Conservation (phyloP, 768 basidiomycete species). For the Pleurotus giganteus region DNA sequence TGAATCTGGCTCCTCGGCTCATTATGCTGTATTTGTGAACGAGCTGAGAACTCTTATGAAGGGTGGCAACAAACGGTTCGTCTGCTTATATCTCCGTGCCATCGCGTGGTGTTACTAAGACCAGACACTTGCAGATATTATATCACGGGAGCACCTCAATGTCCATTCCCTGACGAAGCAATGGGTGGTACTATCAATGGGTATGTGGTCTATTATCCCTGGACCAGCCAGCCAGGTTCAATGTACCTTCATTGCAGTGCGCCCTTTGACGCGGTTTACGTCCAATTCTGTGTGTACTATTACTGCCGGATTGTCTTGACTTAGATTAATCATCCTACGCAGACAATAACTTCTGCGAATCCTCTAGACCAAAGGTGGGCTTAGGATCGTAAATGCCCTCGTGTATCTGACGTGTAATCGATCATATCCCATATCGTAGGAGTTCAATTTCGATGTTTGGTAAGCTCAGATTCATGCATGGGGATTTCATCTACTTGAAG, state of each 20-base stretch:
- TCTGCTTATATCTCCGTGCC: not conserved
- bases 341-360: constrained; percentile 61
- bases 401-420: constrained; percentile 4
- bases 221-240: not conserved
- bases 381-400: constrained; percentile 11
- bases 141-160: constrained; percentile 60
- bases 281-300: constrained; percentile 55
- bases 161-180: constrained; percentile 67
- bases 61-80: constrained; percentile 48
- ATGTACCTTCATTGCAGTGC: constrained; percentile 28
- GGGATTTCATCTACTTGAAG: not conserved
- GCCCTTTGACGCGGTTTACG: constrained; percentile 68
- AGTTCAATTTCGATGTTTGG: constrained; percentile 53
- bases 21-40: constrained; percentile 53
- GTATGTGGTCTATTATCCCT: not conserved
- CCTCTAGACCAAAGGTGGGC: constrained; percentile 33
- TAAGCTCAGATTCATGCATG: constrained; percentile 14
- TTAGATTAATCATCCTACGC: not conserved
- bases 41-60: constrained; percentile 47
- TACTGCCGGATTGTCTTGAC: constrained; percentile 6
- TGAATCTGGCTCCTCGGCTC: constrained; percentile 53
- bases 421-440: constrained; percentile 22
- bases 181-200: constrained; percentile 55
- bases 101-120: not conserved
- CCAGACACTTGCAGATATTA: constrained; percentile 45